Evolutionary conservation across 371 early-diverging fungal species (phyloP), one percentile per base, ranked within the genome.

Genomic region (Synchytrium microbalum): DNA sequence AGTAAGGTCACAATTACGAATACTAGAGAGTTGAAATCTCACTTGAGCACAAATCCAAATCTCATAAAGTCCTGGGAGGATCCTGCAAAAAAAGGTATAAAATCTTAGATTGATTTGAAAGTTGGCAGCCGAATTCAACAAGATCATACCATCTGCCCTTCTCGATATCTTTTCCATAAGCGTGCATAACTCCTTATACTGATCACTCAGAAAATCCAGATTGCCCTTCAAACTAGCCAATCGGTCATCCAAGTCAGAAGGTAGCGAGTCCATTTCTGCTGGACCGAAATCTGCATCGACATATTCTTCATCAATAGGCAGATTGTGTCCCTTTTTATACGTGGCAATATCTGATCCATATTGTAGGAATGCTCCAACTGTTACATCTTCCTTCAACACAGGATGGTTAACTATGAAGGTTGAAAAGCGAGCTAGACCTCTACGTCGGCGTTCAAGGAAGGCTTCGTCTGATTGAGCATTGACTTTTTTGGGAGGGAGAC

Each of bases 321-420:
- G 79, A 32, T 77, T 69, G 64, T 78, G 74, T 30, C 74, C 78
- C 62, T 77, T 78, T 53, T 79, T 78, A 79, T 81, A 84, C 25
- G 75, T 71, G 24, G 75, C 72, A 27, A 84, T 62, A 66, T 84
- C 46, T 10, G 46, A 38, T 19, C 46, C 46, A 38, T 38, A 38
- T 38, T 38, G 46, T 5, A 38, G 69, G 68, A 88, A 89, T 1
- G 78, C 78, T 29, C 76, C 64, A 1, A 88, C 84, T 0, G 84
- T 66, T 2, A 82, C 82, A 60, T 91, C 90, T 59, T 80, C 76
- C 28, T 79, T 73, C 53, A 92, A 64, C 0, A 83, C 77, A 8
- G 92, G 92, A 67, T 92, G 92, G 57, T 88, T 83, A 29, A 81
- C 84, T 30, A 92, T 66, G 13, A 86, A 83, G 73, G 89, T 88